These are phyloP conservation scores for Lanzia echinophila DNA, from an alignment of 2,329 filamentous ascomycete species.

Conservation along the genomic window DNA sequence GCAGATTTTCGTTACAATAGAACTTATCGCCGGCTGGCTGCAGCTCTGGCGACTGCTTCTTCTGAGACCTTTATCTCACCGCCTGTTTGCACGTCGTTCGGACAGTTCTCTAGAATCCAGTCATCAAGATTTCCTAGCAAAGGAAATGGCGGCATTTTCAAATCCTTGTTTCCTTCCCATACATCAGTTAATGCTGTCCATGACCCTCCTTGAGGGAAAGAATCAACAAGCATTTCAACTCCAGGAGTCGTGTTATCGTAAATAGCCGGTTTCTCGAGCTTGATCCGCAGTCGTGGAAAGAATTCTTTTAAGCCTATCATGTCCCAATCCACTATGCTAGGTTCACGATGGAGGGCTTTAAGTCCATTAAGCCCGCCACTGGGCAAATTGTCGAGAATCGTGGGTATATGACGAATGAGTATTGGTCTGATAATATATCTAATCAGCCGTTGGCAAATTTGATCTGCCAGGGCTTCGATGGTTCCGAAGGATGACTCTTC, in stretches of 20 bases:
- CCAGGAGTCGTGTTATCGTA: slow-evolving; percentile 1
- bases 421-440: slow-evolving; percentile 34
- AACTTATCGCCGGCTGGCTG: no score
- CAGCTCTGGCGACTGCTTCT: no score
- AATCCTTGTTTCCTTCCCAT: slow-evolving; percentile 8
- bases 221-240: slow-evolving; percentile 2
- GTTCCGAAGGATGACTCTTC: slow-evolving; percentile 54
- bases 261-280: slow-evolving; percentile 6
- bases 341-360: not conserved
- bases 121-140: slow-evolving; percentile 19
- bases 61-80: no score
- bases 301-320: not conserved
- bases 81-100: not conserved
- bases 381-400: no score
- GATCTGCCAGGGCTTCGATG: slow-evolving; percentile 52
- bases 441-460: slow-evolving; percentile 42
- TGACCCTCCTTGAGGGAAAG: not conserved
- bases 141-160: slow-evolving; percentile 19
- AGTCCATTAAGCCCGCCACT: not conserved
- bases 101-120: slow-evolving; percentile 21
- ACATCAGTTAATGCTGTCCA: not conserved
- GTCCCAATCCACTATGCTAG: not conserved
- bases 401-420: slow-evolving; percentile 5
- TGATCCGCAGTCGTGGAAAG: not conserved
- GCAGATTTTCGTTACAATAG: no score